Base-by-base conservation (phyloP, 139 green algal species). In the Chlorella sp. region DNA sequence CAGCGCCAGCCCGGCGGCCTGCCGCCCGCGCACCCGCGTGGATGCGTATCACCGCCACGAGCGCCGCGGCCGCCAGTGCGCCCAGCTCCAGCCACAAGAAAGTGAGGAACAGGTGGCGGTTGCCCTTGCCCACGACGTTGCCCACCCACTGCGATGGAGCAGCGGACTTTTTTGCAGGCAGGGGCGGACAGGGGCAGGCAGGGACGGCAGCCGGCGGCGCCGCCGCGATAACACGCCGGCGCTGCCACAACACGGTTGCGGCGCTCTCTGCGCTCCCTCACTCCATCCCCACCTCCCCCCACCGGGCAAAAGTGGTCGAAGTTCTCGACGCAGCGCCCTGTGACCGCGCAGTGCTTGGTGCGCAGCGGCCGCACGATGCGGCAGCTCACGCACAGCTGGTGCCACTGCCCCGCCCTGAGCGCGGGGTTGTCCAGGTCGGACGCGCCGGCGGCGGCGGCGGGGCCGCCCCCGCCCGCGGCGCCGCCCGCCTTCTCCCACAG, bases 281-380 rank as follows among this genome's bases (percentile, higher is more conserved):
- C n/a, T n/a, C n/a, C n/a, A n/a, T n/a, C n/a, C n/a, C 3, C 27
- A 15, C 2, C 89, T 88, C 76, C 80, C 41, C 97, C 92, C 95
- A 95, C 98, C 35, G 96, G 96, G 86, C 96, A 99, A 85, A 95
- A 98, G 82, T 99, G 96, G 82, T 99, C 96, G 83, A 99, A 99
- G 51, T 83, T 77, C 77, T 95, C 87, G 14, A 98, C 89, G 80
- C 94, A 98, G 60, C 94, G 90, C 46, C 95, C 87, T 5, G 86
- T 94, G 35, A 95, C 78, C 8, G 80, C 67, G 88, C 91, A 97
- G 87, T 98, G 94, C 86, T 98, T 98, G 29, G 94, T 87, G 0
- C 95, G 87, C 73, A 97, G 85, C 27, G 95, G 95, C 29, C 92
- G 84, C 73, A 98, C 93, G 48, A 97, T 93, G 79, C 90, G 91